Conservation (phyloP, 345 rosid species). For the Zanthoxylum bungeanum region DNA sequence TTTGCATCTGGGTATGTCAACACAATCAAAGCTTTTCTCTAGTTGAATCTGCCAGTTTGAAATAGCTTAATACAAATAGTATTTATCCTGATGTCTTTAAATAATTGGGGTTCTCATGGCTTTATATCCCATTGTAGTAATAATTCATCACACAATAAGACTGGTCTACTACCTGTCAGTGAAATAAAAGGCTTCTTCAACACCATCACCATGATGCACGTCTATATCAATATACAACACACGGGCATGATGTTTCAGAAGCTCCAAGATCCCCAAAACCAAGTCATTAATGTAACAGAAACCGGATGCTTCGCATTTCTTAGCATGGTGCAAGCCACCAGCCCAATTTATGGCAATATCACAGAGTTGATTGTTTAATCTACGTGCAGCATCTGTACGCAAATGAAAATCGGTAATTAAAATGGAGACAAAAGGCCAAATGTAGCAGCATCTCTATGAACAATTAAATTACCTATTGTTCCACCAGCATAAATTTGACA, state of each 20-base stretch:
- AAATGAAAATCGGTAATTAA: slow-evolving; percentile 12
- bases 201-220: slow-evolving; percentile 99
- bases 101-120: background rate
- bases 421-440: slow-evolving; percentile 1
- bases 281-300: slow-evolving; percentile 98
- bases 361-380: slow-evolving; percentile 87
- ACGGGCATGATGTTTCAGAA: slow-evolving; percentile 85
- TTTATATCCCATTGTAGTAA: background rate
- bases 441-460: background rate
- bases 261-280: slow-evolving; percentile 92
- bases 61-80: background rate
- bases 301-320: slow-evolving; percentile 96
- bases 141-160: slow-evolving; percentile 9
- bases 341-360: slow-evolving; percentile 99
- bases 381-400: slow-evolving; percentile 76
- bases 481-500: slow-evolving; percentile 99
- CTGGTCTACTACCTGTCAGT: slow-evolving; percentile 69
- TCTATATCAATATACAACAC: slow-evolving; percentile 91
- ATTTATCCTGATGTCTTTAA: background rate
- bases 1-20: background rate
- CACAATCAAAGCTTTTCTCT: background rate
- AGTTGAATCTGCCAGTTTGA: background rate
- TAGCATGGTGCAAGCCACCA: slow-evolving; percentile 98
- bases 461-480: slow-evolving; percentile 66
- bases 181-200: slow-evolving; percentile 97